A percentile compares a stretch with the other conserved stretches of the same genome.
Evolutionary conservation across 805 yeast genomes (phyloP).

Genomic region (Teunomyces pallodes): DNA sequence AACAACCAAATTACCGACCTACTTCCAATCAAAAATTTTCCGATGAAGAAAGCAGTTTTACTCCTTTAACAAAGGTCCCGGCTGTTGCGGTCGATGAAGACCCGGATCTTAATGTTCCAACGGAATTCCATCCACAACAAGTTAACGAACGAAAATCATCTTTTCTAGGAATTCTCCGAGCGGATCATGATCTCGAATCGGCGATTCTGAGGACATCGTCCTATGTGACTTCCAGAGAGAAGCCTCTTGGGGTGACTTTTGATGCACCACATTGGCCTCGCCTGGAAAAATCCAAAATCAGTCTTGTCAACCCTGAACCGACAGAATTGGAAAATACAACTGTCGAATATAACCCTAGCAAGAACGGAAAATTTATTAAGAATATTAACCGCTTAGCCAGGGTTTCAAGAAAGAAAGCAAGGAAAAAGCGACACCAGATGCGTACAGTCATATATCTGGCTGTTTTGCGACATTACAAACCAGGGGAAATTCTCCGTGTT

Average conservation of each 20-base stretch:
- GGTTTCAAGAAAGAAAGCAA: conserved; percentile 23
- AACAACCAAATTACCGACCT: background rate
- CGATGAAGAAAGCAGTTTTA: background rate
- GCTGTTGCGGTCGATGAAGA: background rate
- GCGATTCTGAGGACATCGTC: background rate
- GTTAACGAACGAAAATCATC: background rate
- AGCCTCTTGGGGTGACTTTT: conserved; percentile 1
- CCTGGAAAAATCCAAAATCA: conserved; percentile 5
- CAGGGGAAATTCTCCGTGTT: conserved; percentile 63
- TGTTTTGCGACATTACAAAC: conserved; percentile 30
- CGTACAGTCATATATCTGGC: conserved; percentile 17
- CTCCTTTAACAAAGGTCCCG: background rate
- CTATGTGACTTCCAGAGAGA: background rate
- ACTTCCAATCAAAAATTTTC: too few species aligned
- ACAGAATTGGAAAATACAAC: conserved; percentile 11
- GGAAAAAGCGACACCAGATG: conserved; percentile 14
- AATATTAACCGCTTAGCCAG: conserved; percentile 23
- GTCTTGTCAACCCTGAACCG: conserved; percentile 24
- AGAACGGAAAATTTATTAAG: conserved; percentile 14
- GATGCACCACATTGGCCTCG: background rate
- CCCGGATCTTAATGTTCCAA: background rate
- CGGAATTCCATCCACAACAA: background rate
- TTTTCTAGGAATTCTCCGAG: background rate
- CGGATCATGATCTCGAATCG: background rate
- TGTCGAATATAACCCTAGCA: conserved; percentile 11